These are phyloP conservation scores for Diaporthe citriasiana DNA, from an alignment of 2,329 filamentous ascomycete species.

Conservation along the genomic window DNA sequence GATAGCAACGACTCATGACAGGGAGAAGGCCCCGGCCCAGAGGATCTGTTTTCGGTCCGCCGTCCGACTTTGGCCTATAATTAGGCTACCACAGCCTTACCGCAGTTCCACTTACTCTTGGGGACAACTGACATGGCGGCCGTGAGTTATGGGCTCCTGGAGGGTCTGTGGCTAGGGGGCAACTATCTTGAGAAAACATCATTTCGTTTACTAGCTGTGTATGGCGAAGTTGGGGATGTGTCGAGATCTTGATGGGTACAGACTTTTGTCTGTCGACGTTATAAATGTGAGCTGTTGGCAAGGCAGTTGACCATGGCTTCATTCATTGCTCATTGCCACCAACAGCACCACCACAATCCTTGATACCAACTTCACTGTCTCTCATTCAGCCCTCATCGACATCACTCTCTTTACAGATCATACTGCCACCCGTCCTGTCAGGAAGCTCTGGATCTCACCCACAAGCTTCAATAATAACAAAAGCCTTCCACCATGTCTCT, in stretches of 20 bases:
- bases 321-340: not conserved
- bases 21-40: not conserved
- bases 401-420: not conserved
- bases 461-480: not conserved
- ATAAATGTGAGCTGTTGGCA: not conserved
- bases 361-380: not conserved
- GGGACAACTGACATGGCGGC: not conserved
- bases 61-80: not conserved
- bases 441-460: not conserved
- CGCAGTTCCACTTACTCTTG: not conserved
- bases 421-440: not conserved
- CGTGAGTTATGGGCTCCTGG: not conserved
- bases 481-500: not conserved
- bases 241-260: not conserved
- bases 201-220: not conserved
- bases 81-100: conserved; percentile 16
- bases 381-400: not conserved
- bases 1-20: conserved; percentile 7
- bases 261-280: not conserved
- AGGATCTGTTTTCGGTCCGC: conserved; percentile 1
- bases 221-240: not conserved
- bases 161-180: not conserved
- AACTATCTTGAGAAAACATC: conserved; percentile 9
- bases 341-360: not conserved
- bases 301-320: not conserved